These are phyloP conservation scores for Mucor lusitanicus DNA, from an alignment of 371 early-diverging fungal species.

Conservation along the genomic window DNA sequence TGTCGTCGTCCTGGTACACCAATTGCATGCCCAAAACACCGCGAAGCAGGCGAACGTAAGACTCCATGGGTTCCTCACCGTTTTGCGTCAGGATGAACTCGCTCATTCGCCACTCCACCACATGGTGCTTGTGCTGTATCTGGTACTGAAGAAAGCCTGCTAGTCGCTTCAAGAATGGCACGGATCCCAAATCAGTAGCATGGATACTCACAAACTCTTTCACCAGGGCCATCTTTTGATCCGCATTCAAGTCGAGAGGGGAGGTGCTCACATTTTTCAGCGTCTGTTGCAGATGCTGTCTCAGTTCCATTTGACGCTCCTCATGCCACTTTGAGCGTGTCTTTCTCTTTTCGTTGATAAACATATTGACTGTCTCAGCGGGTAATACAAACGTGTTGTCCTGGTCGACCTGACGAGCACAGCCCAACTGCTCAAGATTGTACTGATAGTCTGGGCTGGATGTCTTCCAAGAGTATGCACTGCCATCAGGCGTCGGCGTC, in stretches of 20 bases:
- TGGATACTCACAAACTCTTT: constrained; percentile 16
- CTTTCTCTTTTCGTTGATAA: constrained; percentile 11
- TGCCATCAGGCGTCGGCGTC: neutral
- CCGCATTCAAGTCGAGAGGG: neutral
- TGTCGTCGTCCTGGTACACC: constrained; percentile 13
- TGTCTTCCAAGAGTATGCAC: constrained; percentile 3
- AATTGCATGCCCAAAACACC: constrained; percentile 26
- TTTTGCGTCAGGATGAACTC: constrained; percentile 33
- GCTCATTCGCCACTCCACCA: constrained; percentile 31
- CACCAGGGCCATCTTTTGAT: constrained; percentile 22
- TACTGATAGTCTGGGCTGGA: neutral
- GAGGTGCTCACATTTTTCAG: neutral
- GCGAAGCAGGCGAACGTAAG: constrained; percentile 22
- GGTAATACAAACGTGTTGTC: constrained; percentile 10
- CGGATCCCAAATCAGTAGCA: constrained; percentile 18
- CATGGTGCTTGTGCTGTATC: constrained; percentile 4
- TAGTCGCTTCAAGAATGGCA: constrained; percentile 27
- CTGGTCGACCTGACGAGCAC: neutral
- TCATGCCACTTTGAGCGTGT: constrained; percentile 31
- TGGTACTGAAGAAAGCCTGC: constrained; percentile 28
- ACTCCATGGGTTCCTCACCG: constrained; percentile 25
- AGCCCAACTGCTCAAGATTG: neutral
- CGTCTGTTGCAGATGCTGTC: constrained; percentile 9
- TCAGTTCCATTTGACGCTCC: constrained; percentile 17
- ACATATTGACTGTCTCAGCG: neutral